Evolutionary conservation across 2,329 filamentous ascomycete genomes (phyloP).

Genomic region (Pestalotiopsis sp.): DNA sequence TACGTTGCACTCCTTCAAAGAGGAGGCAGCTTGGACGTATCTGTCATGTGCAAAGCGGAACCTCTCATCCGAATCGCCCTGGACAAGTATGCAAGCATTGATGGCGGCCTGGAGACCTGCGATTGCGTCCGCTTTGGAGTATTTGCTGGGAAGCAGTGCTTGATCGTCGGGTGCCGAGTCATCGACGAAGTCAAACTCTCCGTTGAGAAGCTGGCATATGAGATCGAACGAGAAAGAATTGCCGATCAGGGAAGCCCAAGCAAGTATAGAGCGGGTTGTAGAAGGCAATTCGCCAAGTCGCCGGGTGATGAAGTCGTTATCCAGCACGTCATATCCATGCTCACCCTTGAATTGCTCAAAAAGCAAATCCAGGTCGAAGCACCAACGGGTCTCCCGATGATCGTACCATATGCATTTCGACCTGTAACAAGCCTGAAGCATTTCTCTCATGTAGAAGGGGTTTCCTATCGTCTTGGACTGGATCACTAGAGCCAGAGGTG

Average conservation of each 20-base stretch:
- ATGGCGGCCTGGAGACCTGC: slow-evolving; percentile 81
- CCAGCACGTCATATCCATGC: slow-evolving; percentile 76
- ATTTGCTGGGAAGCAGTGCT: slow-evolving; percentile 43
- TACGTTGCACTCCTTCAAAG: slow-evolving; percentile 68
- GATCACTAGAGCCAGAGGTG: slow-evolving; percentile 79
- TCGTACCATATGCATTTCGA: slow-evolving; percentile 91
- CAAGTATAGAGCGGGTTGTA: slow-evolving; percentile 75
- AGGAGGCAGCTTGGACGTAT: slow-evolving; percentile 74
- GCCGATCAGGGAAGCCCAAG: slow-evolving; percentile 85
- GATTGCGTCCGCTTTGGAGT: slow-evolving; percentile 69
- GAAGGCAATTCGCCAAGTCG: slow-evolving; percentile 75
- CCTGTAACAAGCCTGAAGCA: slow-evolving; percentile 83
- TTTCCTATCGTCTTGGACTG: slow-evolving; percentile 89
- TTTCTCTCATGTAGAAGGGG: slow-evolving; percentile 88
- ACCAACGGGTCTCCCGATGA: slow-evolving; percentile 80
- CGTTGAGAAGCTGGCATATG: slow-evolving; percentile 74
- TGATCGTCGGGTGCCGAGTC: slow-evolving; percentile 36
- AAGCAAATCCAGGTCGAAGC: slow-evolving; percentile 81
- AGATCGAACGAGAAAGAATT: slow-evolving; percentile 82
- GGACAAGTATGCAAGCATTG: slow-evolving; percentile 77
- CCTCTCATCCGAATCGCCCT: slow-evolving; percentile 80
- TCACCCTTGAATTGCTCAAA: slow-evolving; percentile 84
- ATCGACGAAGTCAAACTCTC: slow-evolving; percentile 67
- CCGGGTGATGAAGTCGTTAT: slow-evolving; percentile 79
- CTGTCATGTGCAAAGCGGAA: slow-evolving; percentile 90